phyloP scores from a whole-genome alignment of 1,284 basidiomycete genomes.

The Boletus smithii region DNA sequence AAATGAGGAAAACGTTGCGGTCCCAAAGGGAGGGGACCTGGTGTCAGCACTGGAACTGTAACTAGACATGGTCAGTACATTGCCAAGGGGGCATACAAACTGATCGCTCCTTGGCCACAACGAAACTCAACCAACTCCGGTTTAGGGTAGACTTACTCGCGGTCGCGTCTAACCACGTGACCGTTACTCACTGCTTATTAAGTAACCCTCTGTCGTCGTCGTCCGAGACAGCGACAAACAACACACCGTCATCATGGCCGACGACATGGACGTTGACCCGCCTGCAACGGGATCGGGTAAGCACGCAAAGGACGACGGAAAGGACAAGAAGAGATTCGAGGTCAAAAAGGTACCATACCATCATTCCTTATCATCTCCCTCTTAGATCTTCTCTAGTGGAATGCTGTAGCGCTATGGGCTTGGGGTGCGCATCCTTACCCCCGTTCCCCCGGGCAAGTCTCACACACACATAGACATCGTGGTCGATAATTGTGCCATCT shows the following conservation, averaged over 20 bases:
- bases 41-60: constrained; percentile 38
- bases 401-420: constrained; percentile 93
- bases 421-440: constrained; percentile 65
- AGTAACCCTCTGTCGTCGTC: constrained; percentile 10
- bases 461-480: constrained; percentile 69
- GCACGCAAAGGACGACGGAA: constrained; percentile 48
- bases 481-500: constrained; percentile 95
- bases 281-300: constrained; percentile 40
- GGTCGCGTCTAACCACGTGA: constrained; percentile 35
- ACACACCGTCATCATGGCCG: constrained; percentile 47
- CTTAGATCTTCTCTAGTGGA: constrained; percentile 67
- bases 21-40: constrained; percentile 47
- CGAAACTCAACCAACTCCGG: constrained; percentile 29
- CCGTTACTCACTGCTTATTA: constrained; percentile 21
- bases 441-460: constrained; percentile 6
- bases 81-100: constrained; percentile 8
- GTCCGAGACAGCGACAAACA: too few species aligned
- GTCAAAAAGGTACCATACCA: constrained; percentile 80
- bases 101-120: not conserved
- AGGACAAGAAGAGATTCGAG: constrained; percentile 82
- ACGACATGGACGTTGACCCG: constrained; percentile 80
- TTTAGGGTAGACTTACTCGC: constrained; percentile 36
- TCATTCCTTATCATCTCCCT: constrained; percentile 5
- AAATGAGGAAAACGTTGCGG: constrained; percentile 48
- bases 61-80: constrained; percentile 36